These are phyloP conservation scores for Ascochyta pisi DNA, from an alignment of 2,329 filamentous ascomycete genomes.

Conservation along the genomic window DNA sequence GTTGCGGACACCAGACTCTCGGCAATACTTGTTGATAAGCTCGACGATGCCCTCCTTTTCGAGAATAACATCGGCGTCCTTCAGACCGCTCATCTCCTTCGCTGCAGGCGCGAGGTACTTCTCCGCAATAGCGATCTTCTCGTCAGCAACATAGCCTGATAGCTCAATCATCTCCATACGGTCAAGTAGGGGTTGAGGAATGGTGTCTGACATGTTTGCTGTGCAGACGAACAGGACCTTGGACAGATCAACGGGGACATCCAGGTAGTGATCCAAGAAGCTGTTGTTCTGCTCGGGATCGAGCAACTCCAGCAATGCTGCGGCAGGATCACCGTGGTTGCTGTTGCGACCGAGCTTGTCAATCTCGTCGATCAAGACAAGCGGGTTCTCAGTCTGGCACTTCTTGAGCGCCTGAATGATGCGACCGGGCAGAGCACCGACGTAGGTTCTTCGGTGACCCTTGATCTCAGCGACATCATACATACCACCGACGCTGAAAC, in stretches of 20 bases:
- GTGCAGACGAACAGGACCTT: conserved; percentile 99
- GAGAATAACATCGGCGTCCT: conserved; percentile 88
- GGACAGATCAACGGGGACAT: conserved; percentile 94
- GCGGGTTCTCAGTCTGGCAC: conserved; percentile 96
- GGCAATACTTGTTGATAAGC: conserved; percentile 97
- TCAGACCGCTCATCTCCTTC: conserved; percentile 90
- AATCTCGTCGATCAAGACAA: conserved; percentile 95
- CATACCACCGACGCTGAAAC: conserved; percentile 95
- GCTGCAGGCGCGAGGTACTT: conserved; percentile 90
- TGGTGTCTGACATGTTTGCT: conserved; percentile 98
- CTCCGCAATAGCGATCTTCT: conserved; percentile 98
- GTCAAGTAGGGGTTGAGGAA: conserved; percentile 89
- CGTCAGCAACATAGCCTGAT: conserved; percentile 94
- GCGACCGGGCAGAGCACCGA: conserved; percentile 90
- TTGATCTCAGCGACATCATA: conserved; percentile 99
- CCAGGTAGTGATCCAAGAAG: conserved; percentile 98
- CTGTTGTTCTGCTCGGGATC: conserved; percentile 98
- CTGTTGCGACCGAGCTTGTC: conserved; percentile 98
- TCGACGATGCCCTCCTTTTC: conserved; percentile 89
- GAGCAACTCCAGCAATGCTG: conserved; percentile 88
- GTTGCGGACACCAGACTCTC: conserved; percentile 95
- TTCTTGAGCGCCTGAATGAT: conserved; percentile 99
- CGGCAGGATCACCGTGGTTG: conserved; percentile 88
- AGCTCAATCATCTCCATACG: conserved; percentile 98
- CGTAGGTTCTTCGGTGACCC: conserved; percentile 93